A percentile compares a stretch with the other conserved stretches of the same genome.
Conservation (phyloP, 495 filamentous ascomycete genomes). For the Aspergillus sparsus region DNA sequence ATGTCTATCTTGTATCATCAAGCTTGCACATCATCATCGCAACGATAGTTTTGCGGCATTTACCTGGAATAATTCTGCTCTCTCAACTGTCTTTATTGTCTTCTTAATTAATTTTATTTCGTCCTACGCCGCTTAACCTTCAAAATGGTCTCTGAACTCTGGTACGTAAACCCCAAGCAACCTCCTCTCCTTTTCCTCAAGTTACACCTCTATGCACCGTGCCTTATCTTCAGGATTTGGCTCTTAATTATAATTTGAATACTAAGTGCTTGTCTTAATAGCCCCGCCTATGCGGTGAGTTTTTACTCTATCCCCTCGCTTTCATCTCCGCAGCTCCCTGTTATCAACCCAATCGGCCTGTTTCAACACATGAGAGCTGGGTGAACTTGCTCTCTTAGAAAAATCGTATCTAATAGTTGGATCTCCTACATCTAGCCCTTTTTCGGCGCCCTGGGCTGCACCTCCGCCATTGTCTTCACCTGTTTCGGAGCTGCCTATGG, state of each 20-base stretch:
- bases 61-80: constrained; percentile 19
- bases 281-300: constrained; percentile 99
- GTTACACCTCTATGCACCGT: constrained; percentile 31
- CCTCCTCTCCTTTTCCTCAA: constrained; percentile 37
- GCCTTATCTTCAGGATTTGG: constrained; percentile 22
- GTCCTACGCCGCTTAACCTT: constrained; percentile 22
- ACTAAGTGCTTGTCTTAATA: constrained; percentile 52
- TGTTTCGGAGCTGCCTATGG: constrained; percentile 98
- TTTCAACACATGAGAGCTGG: neutral
- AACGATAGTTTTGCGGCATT: constrained; percentile 31
- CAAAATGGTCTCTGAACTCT: constrained; percentile 66
- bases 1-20: constrained; percentile 37
- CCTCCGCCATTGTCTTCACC: constrained; percentile 97
- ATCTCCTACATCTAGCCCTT: constrained; percentile 67
- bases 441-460: constrained; percentile 99
- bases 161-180: constrained; percentile 51
- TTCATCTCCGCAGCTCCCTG: constrained; percentile 23
- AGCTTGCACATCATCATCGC: constrained; percentile 33
- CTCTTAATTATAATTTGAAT: constrained; percentile 20
- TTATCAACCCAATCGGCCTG: constrained; percentile 25
- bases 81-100: constrained; percentile 10
- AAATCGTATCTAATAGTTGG: constrained; percentile 27
- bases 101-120: constrained; percentile 16
- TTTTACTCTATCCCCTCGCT: constrained; percentile 14
- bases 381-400: neutral